Evolutionary conservation across 202 grass and related monocot species (phyloP).

Genomic region (Schoenoplectus triqueter): DNA sequence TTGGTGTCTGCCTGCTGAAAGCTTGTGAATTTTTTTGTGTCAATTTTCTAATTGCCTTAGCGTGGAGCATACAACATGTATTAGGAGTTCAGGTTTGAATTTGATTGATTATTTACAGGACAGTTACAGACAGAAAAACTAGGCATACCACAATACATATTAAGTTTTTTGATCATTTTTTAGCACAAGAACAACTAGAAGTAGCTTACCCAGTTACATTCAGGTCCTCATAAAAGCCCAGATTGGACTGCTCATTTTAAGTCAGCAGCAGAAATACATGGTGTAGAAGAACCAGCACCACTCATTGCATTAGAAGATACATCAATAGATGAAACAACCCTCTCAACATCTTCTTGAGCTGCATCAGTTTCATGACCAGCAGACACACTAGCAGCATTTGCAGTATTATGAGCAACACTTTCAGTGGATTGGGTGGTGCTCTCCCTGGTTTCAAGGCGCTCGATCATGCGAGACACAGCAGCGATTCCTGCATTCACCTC

Average conservation of each 20-base stretch:
- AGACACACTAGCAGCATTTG: conserved; percentile 15
- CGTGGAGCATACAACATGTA: background rate
- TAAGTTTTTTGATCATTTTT: background rate
- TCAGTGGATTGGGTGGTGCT: conserved; percentile 39
- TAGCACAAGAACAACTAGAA: conserved; percentile 14
- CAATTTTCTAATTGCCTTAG: background rate
- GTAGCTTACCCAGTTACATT: conserved; percentile 22
- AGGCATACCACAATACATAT: background rate
- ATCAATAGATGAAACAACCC: conserved; percentile 14
- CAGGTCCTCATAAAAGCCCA: conserved; percentile 33
- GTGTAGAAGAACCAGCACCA: conserved; percentile 44
- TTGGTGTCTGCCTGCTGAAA: background rate
- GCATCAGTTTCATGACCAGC: conserved; percentile 20
- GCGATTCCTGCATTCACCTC: conserved; percentile 80
- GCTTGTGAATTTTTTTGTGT: background rate
- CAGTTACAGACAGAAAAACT: background rate
- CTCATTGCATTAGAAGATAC: conserved; percentile 27
- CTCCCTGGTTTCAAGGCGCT: conserved; percentile 61
- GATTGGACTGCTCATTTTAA: conserved; percentile 48
- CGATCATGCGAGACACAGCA: conserved; percentile 79
- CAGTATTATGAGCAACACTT: conserved; percentile 13
- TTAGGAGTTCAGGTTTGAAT: background rate
- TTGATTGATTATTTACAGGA: background rate
- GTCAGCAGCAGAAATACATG: conserved; percentile 59
- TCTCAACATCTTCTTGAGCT: conserved; percentile 40